A percentile compares a stretch with the other conserved stretches of the same genome.
Evolutionary conservation across 176 grass and related monocot genomes (phyloP).

Genomic region (Luzula sylvatica): DNA sequence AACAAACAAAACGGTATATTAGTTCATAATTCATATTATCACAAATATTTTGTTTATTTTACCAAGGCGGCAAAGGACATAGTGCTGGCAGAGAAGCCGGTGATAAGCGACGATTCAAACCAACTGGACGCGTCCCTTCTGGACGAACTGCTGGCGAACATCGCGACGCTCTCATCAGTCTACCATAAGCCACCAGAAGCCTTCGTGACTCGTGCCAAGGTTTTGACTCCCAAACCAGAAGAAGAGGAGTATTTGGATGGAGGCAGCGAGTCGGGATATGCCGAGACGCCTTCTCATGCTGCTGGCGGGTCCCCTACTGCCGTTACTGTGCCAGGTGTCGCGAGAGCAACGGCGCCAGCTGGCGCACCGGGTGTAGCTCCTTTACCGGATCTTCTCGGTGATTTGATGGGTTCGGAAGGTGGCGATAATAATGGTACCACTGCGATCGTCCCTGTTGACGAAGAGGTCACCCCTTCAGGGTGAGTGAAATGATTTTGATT

Average conservation of each 20-base stretch:
- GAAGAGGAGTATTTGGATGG: conserved; percentile 86
- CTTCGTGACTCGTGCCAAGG: conserved; percentile 83
- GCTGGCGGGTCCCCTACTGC: conserved; percentile 59
- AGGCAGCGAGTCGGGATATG: conserved; percentile 57
- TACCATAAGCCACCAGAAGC: conserved; percentile 95
- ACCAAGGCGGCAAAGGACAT: conserved; percentile 93
- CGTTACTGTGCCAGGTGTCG: conserved; percentile 36
- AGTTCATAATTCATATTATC: neutral
- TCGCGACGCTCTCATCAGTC: conserved; percentile 94
- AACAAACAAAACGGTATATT: neutral
- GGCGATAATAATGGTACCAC: conserved; percentile 20
- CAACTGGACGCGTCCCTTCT: conserved; percentile 80
- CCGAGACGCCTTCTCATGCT: conserved; percentile 81
- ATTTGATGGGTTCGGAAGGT: conserved; percentile 69
- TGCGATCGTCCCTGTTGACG: conserved; percentile 62
- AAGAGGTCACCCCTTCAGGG: conserved; percentile 47
- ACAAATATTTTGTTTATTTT: conserved; percentile 13
- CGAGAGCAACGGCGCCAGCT: conserved; percentile 31
- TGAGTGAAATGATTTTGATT: conserved; percentile 17
- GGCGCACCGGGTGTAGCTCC: conserved; percentile 43
- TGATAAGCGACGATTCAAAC: conserved; percentile 97
- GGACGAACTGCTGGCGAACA: conserved; percentile 93
- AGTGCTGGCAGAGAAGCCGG: conserved; percentile 93
- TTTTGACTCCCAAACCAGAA: conserved; percentile 44
- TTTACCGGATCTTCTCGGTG: conserved; percentile 84